phyloP scores from a whole-genome alignment of 148 eudicot genomes.

The Rhododendron williamsianum region DNA sequence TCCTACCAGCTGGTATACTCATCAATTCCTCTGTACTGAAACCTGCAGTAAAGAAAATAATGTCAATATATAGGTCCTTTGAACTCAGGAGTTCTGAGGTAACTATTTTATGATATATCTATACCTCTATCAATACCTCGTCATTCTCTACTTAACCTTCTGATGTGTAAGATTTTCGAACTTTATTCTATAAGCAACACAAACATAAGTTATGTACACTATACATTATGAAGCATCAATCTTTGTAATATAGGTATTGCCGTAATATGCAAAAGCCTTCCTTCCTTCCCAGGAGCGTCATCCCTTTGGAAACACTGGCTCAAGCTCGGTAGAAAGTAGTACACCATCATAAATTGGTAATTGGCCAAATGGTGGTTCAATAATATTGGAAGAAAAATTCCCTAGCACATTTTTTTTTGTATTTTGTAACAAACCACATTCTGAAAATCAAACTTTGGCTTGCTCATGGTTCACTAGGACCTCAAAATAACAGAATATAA shows the following conservation, averaged over 20 bases:
- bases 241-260: background rate
- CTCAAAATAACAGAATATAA: background rate
- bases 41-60: conserved; percentile 33
- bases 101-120: background rate
- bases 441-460: background rate
- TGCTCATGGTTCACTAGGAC: background rate
- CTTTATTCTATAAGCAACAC: background rate
- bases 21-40: conserved; percentile 72
- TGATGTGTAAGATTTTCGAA: background rate
- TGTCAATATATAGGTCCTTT: background rate
- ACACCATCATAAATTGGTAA: background rate
- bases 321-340: background rate
- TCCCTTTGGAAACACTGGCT: background rate
- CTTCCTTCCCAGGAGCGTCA: background rate
- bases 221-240: background rate
- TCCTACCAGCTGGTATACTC: conserved; percentile 80
- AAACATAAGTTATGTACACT: background rate
- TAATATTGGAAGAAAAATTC: background rate
- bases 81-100: background rate
- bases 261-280: background rate
- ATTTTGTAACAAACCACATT: background rate
- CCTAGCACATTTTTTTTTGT: background rate
- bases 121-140: background rate
- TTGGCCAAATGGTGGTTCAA: background rate
- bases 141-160: background rate